Percentiles rank a stretch among this genome's conserved stretches.
phyloP scores from a whole-genome alignment of 2,329 filamentous ascomycete genomes.

The Bipolaris oryzae region DNA sequence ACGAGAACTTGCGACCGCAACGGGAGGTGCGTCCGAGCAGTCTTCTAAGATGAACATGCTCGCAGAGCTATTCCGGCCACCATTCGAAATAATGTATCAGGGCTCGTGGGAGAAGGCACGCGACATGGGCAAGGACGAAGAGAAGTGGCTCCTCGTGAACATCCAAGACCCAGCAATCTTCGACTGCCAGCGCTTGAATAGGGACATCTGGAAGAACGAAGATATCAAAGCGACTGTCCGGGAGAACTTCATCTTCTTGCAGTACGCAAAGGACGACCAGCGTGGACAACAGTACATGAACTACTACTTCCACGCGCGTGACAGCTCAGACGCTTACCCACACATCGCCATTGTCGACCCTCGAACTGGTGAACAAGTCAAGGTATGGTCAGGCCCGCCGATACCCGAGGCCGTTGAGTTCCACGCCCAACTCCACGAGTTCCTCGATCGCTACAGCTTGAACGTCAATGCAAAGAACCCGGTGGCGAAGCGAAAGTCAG shows the following conservation, averaged over 20 bases:
- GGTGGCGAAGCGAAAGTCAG: conserved; percentile 77
- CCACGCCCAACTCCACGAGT: conserved; percentile 88
- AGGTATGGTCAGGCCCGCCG: conserved; percentile 87
- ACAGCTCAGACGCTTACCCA: conserved; percentile 88
- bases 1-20: conserved; percentile 63
- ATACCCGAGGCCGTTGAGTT: conserved; percentile 80
- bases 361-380: conserved; percentile 94
- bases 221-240: conserved; percentile 78
- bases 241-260: conserved; percentile 95
- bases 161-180: conserved; percentile 93
- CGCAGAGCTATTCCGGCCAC: conserved; percentile 89
- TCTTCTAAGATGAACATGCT: conserved; percentile 77
- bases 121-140: conserved; percentile 80
- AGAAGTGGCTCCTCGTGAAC: conserved; percentile 96
- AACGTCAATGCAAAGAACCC: conserved; percentile 90
- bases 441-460: conserved; percentile 95
- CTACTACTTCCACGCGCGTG: conserved; percentile 83
- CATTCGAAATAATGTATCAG: conserved; percentile 84
- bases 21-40: conserved; percentile 68
- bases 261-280: conserved; percentile 86
- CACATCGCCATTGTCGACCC: conserved; percentile 97
- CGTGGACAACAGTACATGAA: conserved; percentile 81
- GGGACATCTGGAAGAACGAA: conserved; percentile 93
- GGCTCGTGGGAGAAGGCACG: conserved; percentile 84
- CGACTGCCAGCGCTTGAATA: conserved; percentile 90